These are phyloP conservation scores for Tetrapisispora nanseiensis DNA, from an alignment of 805 yeast species.

Conservation along the genomic window DNA sequence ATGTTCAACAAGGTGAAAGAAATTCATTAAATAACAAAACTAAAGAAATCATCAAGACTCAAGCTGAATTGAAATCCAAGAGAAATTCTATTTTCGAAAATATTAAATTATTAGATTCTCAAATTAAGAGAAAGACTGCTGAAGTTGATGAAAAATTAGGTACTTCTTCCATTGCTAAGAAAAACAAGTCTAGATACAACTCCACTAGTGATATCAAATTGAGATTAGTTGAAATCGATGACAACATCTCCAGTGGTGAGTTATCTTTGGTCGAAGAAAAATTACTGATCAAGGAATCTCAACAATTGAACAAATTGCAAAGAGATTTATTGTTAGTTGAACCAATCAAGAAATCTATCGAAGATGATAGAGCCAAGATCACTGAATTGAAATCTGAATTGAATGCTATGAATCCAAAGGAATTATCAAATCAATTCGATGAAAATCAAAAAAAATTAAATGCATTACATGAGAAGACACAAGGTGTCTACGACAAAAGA, in stretches of 20 bases:
- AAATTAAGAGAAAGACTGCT: slow-evolving; percentile 60
- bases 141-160: slow-evolving; percentile 52
- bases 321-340: slow-evolving; percentile 69
- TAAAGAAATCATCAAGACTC: slow-evolving; percentile 36
- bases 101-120: slow-evolving; percentile 59
- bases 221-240: slow-evolving; percentile 58
- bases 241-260: slow-evolving; percentile 63
- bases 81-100: slow-evolving; percentile 46
- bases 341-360: slow-evolving; percentile 68
- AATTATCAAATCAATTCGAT: slow-evolving; percentile 60
- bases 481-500: slow-evolving; percentile 56
- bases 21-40: slow-evolving; percentile 44
- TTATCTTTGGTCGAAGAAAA: slow-evolving; percentile 88
- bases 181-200: slow-evolving; percentile 38
- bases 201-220: slow-evolving; percentile 58
- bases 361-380: slow-evolving; percentile 66
- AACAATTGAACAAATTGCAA: slow-evolving; percentile 67
- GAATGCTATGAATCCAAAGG: slow-evolving; percentile 46
- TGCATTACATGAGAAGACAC: slow-evolving; percentile 49
- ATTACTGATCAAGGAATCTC: slow-evolving; percentile 73
- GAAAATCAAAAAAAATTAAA: slow-evolving; percentile 59
- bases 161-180: slow-evolving; percentile 24
- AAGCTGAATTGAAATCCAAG: slow-evolving; percentile 38
- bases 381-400: slow-evolving; percentile 63
- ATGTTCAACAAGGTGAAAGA: slow-evolving; percentile 41